Evolutionary conservation across 2,329 filamentous ascomycete species (phyloP), one percentile per base, ranked within the genome.

Genomic region (Colletotrichum australisinense): DNA sequence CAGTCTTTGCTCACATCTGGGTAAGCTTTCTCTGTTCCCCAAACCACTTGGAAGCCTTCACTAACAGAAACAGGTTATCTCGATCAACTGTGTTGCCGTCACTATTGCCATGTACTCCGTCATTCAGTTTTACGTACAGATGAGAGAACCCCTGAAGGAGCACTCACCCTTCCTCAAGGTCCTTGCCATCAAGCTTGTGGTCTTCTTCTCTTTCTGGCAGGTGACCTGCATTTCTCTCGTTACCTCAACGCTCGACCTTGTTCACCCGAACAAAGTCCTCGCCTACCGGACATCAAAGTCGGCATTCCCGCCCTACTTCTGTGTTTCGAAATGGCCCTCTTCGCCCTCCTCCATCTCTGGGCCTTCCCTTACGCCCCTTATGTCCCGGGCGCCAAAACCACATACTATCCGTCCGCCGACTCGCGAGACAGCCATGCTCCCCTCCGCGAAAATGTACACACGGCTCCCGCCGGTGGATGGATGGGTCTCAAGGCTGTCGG

Each of bases 181-280:
- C 30, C 80, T 95, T 24, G 93, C 94, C 78, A 97, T 98, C 84
- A 97, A 97, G 83, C 88, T 97, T 32, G 94, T 97, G 79, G 95
- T 97, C 78, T 97, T 97, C 86, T 88, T 98, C 76, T 95, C 93
- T 46, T 97, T 97, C 82, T 97, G 95, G 95, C 95, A 98, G 83
- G 87, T 81, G 3, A 84, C 86, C 5, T 82, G 86, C 75, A 88
- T 89, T 74, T 88, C 86, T 5, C 76, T 89, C 46, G 87, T 83
- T 74, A 88, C 87, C 0, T 90, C 90, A 0, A 87, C 88, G 5
- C 88, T 93, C 5, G 87, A 92, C 19, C 86, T 97, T 63, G 89
- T 89, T 42, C 83, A 91, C 74, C 81, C 93, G 1, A 92, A 88
- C 56, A 81, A 86, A 1, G 87, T 88, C 42, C 82, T 97, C 14